Evolutionary conservation across 23 red algal genomes (phyloP), one percentile per base, ranked within the genome.

Genomic region (Gracilaria vermiculophylla): DNA sequence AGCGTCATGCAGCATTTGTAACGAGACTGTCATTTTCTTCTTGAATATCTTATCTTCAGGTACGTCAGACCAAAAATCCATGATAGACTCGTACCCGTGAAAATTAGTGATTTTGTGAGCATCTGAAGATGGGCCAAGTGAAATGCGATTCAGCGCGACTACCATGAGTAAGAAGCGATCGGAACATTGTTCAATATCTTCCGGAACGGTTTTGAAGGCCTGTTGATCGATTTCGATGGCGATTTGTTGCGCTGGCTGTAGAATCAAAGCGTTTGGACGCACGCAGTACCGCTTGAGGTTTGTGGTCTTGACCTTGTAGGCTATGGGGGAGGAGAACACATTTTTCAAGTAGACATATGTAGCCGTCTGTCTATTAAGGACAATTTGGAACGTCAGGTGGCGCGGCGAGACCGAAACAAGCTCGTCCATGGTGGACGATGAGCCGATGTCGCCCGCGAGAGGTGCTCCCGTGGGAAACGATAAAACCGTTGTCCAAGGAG

Each of bases 271-370:
- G 62, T 88, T 94, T 20, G 92, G 92, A 4, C 86, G 77, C 36
- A 94, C 92, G 69, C 77, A 94, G 78, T 94, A 86, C 43, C 91
- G 74, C 76, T 94, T 84, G 21, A 83, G 64, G 24, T 76, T 47
- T 5, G 91, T 94, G 45, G 91, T 94, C 53, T 94, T 94, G 23
- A 94, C 91, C 37, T 94, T 94, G 83, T 87, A 94, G 25, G 91
- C 15, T 41, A 94, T 27, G 15, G 91, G 62, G 3, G 62, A 23
- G 23, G 29, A 20, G 0, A 45, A 55, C 3, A 86, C 64, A 25
- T 94, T 94, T 20, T 44, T 94, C 9, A 94, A 19, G 40, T 53
- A 23, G 8, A 94, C 37, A 29, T 43, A 39, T 3, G 85, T 89
- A 6, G 14, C 2, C 12, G 85, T 48, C 56, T 78, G 85, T 36